Conservation (phyloP, 2,329 filamentous ascomycete species). For the Claviceps pazoutovae region DNA sequence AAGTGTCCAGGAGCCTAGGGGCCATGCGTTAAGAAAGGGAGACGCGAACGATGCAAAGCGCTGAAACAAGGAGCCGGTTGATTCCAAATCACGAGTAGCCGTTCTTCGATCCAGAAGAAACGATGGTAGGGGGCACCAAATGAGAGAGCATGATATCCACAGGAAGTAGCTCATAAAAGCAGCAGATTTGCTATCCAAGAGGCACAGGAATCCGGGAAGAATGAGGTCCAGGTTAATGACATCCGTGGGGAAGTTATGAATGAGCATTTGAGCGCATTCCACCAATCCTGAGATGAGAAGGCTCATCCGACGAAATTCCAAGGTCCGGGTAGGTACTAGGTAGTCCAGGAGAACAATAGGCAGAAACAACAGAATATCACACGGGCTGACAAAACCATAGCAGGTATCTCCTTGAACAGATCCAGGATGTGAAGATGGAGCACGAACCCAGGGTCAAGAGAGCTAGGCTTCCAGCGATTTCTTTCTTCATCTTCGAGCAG, state of each 20-base stretch:
- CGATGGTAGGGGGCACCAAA: constrained; percentile 10
- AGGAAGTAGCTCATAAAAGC: constrained; percentile 10
- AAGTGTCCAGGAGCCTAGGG: constrained; percentile 2
- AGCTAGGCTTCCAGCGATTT: neutral
- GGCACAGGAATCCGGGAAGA: constrained; percentile 12
- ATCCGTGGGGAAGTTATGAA: constrained; percentile 12
- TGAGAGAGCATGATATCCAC: constrained; percentile 16
- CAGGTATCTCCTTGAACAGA: neutral
- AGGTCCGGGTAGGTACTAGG: constrained; percentile 12
- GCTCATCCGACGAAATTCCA: constrained; percentile 11
- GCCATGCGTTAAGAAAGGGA: constrained; percentile 1
- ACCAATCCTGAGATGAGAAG: constrained; percentile 13
- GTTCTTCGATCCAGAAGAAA: constrained; percentile 7
- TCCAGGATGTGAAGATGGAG: neutral
- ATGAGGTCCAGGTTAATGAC: constrained; percentile 8
- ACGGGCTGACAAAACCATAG: neutral
- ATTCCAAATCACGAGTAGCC: constrained; percentile 1
- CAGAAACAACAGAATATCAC: constrained; percentile 16
- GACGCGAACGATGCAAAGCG: constrained; percentile 2
- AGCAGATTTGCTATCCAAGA: constrained; percentile 18
- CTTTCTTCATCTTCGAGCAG: constrained; percentile 20
- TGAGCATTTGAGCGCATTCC: constrained; percentile 8
- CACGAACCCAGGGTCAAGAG: constrained; percentile 4
- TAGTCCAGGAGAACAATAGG: constrained; percentile 13
- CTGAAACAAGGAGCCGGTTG: constrained; percentile 1